Base-by-base conservation (phyloP, 1,284 basidiomycete genomes). In the Pisolithus thermaeus region DNA sequence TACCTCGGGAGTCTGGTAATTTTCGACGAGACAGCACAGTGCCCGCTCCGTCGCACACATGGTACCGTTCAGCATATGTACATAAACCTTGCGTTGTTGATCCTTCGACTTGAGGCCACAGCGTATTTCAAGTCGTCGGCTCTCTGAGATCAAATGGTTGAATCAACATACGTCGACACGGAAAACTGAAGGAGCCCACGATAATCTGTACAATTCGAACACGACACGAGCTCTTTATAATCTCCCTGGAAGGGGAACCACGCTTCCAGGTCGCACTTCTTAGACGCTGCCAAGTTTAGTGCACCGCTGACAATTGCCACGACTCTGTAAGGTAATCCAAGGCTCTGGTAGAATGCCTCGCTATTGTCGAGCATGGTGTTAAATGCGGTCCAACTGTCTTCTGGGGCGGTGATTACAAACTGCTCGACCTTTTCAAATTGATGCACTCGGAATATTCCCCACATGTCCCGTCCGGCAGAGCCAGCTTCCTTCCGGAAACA, bases 401-500 rank as follows among this genome's bases (percentile, higher is more conserved):
- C 87, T 1, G 97, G 95, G 50, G 93, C 89, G 22, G 95, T 97
- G 61, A 99, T 81, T 74, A 90, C 87, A 73, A 99, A 99, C 75
- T 97, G 84, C 70, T 99, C 97, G 49, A 99, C 81, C 75, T 99
- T 99, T 73, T 99, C 97, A 62, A 99, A 99, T 72, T 99, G 97
- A 70, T 99, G 97, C 48, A 99, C 95, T 36, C 97, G 91, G 84
- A 99, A 99, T 72, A 98, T 97, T 53, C 96, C 97, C 94, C 96
- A 98, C 74, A 97, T 98, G 65, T 99, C 97, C 52, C 93, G 88
- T 14, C 97, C 97, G 42, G 94, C 92, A 4, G 92, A 90, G 45
- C 96, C 97, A 4, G 96, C 96, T 74, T 99, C 96, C 73, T 98
- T 99, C 45, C 97, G 84, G 87, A 99, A 99, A 70, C 96, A 99